Base-by-base conservation (phyloP, 2,329 filamentous ascomycete genomes). In the Hypoxylon sp. region DNA sequence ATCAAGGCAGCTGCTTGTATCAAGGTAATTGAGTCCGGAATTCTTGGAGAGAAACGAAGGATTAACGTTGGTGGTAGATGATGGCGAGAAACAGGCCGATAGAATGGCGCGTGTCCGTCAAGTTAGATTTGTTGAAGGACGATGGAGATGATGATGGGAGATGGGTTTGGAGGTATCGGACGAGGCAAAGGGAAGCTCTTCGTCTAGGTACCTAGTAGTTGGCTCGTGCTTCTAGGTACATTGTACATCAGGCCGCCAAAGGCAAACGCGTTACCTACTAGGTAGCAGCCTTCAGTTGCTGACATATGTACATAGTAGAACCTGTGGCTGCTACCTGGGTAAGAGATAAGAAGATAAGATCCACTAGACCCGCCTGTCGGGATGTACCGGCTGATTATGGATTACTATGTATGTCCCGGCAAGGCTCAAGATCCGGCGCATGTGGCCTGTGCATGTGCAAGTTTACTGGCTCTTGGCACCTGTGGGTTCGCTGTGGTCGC, bases 221-320 rank as follows among this genome's bases (percentile, higher is more conserved):
- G 44, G 56, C 32, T 48, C 32, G 50, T 51, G 48, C 41, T 26
- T n/a, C 24, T 28, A 24, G 47, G 47, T 50, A 52, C 1, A n/a
- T 17, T 2, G 34, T 32, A 32, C 30, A 59, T 67, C 52, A 68
- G 67, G 67, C 67, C 52, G 46, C 67, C 48, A 59, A 68, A 49
- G 32, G 64, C 56, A 52, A 70, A 70, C 69, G 69, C 70, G 62
- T 71, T 15, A 15, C 11, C n/a, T n/a, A n/a, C n/a, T n/a, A n/a
- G n/a, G n/a, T n/a, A n/a, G n/a, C n/a, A n/a, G n/a, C n/a, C n/a
- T n/a, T n/a, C n/a, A n/a, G n/a, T n/a, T n/a, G n/a, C n/a, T n/a
- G n/a, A n/a, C n/a, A 7, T 17, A 43, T 6, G 39, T 22, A 46
- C 15, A 3, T 20, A 19, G 19, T 20, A n/a, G n/a, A n/a, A n/a